These are phyloP conservation scores for Ogataea glucozyma DNA, from an alignment of 805 yeast species.

Conservation along the genomic window DNA sequence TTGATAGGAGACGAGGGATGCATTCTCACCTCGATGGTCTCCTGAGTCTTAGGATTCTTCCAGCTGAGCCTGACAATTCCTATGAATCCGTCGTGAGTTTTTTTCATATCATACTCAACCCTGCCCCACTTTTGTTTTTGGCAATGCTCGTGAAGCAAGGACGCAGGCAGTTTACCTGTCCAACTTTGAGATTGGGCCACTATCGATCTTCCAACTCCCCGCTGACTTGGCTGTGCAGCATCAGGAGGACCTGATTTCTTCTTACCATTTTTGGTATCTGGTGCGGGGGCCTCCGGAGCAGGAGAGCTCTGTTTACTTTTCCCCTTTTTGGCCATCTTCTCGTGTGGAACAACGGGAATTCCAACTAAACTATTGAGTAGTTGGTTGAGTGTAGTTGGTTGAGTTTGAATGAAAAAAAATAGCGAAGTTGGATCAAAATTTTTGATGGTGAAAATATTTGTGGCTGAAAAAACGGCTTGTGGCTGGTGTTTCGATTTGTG, in stretches of 20 bases:
- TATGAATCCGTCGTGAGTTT: slow-evolving; percentile 50
- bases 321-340: slow-evolving; percentile 20
- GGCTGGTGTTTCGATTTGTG: neutral
- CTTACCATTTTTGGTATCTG: slow-evolving; percentile 17
- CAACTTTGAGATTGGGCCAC: slow-evolving; percentile 75
- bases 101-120: slow-evolving; percentile 72
- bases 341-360: neutral
- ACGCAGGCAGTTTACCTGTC: slow-evolving; percentile 94
- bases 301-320: slow-evolving; percentile 3
- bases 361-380: too few species aligned
- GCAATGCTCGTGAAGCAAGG: slow-evolving; percentile 80
- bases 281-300: slow-evolving; percentile 10
- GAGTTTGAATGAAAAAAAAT: neutral
- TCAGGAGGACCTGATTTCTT: neutral
- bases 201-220: slow-evolving; percentile 39
- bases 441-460: neutral
- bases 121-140: slow-evolving; percentile 89
- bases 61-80: slow-evolving; percentile 67
- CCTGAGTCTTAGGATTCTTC: slow-evolving; percentile 81
- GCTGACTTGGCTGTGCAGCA: slow-evolving; percentile 12
- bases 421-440: neutral
- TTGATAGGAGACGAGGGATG: slow-evolving; percentile 49
- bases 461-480: neutral
- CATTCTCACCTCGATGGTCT: slow-evolving; percentile 57
- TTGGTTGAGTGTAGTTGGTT: neutral